Evolutionary conservation across 768 basidiomycete genomes (phyloP), one percentile per base, ranked within the genome.

Genomic region (Rubroboletus satanas): DNA sequence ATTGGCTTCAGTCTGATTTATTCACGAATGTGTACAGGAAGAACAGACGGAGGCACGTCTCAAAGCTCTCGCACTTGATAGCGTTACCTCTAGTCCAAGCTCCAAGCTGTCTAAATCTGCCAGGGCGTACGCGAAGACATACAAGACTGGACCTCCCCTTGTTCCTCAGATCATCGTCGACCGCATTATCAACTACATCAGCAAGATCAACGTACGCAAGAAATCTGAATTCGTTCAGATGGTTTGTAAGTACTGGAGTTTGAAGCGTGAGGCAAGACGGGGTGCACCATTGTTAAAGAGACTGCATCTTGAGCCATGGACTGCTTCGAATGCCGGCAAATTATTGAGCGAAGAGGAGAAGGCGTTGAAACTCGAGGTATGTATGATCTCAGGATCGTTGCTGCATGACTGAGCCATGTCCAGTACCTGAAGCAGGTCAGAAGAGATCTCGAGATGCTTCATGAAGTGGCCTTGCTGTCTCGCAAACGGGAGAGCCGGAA

Each of bases 271-370:
- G 68, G 92, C 85, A 1, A 80, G 97, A 57, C 73, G 96, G 38
- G 97, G 97, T 5, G 97, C 97, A 9, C 96, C 97, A 11, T 71
- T 98, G 56, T 71, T 99, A 60, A 98, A 98, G 72, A 69, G 97
- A 50, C 68, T 99, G 54, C 94, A 99, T 73, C 75, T 98, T 28
- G 96, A 99, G 74, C 96, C 97, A 0, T 98, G 97, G 97, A 98
- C 95, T 1, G 91, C 92, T 3, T 83, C 80, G 39, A 79, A 84
- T 17, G 78, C 78, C 7, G 74, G 74, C 7, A 82, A 82, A 60
- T 68, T 81, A 31, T 79, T 91, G 63, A 90, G 84, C 5, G 90
- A 94, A 18, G 87, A 88, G 56, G 92, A 97, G 57, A 92, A 89
- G 71, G 70, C 76, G 9, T 78, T 84, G 76, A 93, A 91, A 64